Conservation (phyloP, 2,329 filamentous ascomycete species). For the Fusarium camptoceras region DNA sequence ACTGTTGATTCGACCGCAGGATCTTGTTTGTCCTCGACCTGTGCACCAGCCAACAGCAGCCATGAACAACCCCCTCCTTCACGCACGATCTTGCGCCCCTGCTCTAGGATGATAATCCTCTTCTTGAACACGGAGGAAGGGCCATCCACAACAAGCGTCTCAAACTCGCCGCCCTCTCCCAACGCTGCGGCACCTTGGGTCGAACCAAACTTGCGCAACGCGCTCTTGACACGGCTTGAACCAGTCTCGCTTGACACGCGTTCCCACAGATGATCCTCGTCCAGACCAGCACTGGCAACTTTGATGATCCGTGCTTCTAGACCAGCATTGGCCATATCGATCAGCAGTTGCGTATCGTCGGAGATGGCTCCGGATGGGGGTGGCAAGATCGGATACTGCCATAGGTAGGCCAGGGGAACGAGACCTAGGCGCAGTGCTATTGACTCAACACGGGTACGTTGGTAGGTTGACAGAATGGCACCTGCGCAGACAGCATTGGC, state of each 20-base stretch:
- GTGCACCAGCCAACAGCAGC: slow-evolving; percentile 71
- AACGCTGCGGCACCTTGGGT: slow-evolving; percentile 75
- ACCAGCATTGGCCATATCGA: slow-evolving; percentile 82
- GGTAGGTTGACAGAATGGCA: slow-evolving; percentile 94
- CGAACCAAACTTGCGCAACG: slow-evolving; percentile 75
- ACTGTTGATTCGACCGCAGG: slow-evolving; percentile 47
- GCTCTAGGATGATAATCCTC: slow-evolving; percentile 71
- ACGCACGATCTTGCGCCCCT: slow-evolving; percentile 63
- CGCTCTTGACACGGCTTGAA: slow-evolving; percentile 60
- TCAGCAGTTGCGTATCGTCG: slow-evolving; percentile 71
- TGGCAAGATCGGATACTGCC: slow-evolving; percentile 87
- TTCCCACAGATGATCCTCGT: slow-evolving; percentile 83
- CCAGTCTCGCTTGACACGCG: slow-evolving; percentile 73
- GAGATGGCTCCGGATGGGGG: slow-evolving; percentile 50
- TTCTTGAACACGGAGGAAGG: slow-evolving; percentile 78
- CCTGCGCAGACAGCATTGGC: slow-evolving; percentile 90
- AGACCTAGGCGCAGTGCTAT: slow-evolving; percentile 88
- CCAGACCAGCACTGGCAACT: slow-evolving; percentile 89
- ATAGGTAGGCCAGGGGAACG: slow-evolving; percentile 85
- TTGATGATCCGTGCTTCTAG: slow-evolving; percentile 95
- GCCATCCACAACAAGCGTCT: slow-evolving; percentile 89
- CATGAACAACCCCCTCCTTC: slow-evolving; percentile 85
- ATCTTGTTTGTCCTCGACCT: slow-evolving; percentile 59
- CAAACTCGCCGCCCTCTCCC: slow-evolving; percentile 96
- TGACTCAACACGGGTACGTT: slow-evolving; percentile 94